These are phyloP conservation scores for Withania somnifera DNA, from an alignment of 305 asterid genomes.

Conservation along the genomic window DNA sequence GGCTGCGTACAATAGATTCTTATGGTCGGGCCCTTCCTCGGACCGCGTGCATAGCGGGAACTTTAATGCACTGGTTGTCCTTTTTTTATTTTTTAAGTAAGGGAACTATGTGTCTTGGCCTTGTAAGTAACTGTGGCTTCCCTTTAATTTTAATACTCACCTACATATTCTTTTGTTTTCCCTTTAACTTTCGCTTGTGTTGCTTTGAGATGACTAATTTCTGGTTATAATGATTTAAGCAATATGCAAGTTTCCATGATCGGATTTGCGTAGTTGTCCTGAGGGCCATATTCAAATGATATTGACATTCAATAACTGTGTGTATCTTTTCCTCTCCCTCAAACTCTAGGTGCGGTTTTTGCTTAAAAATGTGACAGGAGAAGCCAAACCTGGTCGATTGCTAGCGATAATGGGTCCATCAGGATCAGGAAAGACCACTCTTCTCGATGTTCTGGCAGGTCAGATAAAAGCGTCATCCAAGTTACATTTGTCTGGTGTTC, in stretches of 20 bases:
- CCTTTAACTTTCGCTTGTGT: neutral
- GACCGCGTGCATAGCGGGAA: no score
- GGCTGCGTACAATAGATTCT: no score
- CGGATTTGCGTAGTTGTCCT: neutral
- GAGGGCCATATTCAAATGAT: neutral
- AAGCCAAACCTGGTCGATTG: conserved; percentile 88
- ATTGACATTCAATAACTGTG: neutral
- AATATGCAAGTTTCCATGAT: neutral
- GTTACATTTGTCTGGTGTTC: conserved; percentile 72
- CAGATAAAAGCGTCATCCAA: conserved; percentile 67
- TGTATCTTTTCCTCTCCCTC: neutral
- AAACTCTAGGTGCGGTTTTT: conserved; percentile 57
- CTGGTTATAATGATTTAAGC: neutral
- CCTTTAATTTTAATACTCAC: neutral
- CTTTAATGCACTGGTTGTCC: no score
- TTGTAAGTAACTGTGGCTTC: neutral
- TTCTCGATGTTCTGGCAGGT: conserved; percentile 88
- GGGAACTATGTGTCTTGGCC: neutral
- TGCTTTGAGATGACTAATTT: neutral
- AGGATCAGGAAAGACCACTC: conserved; percentile 95
- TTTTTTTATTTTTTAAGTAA: neutral
- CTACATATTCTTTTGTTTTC: neutral
- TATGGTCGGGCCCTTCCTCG: no score
- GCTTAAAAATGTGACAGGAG: conserved; percentile 74
- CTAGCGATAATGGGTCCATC: conserved; percentile 99